Percentiles rank a stretch among this genome's conserved stretches.
Evolutionary conservation across 495 filamentous ascomycete genomes (phyloP).

Genomic region (Achaetomiella virescens): DNA sequence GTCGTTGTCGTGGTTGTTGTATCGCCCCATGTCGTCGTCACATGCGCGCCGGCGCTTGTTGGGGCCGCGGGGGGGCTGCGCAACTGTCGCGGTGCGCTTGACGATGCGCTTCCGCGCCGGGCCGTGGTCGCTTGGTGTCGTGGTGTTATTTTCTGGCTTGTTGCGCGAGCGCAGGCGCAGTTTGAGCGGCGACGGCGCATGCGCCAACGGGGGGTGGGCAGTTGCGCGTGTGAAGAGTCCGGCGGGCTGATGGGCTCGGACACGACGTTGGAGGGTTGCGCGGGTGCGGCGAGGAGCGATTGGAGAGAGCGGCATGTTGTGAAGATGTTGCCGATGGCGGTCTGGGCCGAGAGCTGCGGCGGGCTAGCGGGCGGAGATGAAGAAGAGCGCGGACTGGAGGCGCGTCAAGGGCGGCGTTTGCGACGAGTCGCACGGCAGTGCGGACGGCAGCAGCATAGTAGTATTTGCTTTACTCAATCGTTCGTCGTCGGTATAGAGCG

Average conservation of each 20-base stretch:
- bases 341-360: slow-evolving; percentile 49
- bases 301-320: slow-evolving; percentile 67
- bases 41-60: slow-evolving; percentile 58
- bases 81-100: slow-evolving; percentile 35
- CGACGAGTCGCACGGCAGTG: slow-evolving; percentile 61
- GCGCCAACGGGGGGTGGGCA: slow-evolving; percentile 49
- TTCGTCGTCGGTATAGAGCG: neutral
- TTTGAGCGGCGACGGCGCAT: slow-evolving; percentile 43
- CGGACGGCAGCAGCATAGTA: slow-evolving; percentile 65
- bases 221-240: slow-evolving; percentile 47
- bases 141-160: slow-evolving; percentile 17
- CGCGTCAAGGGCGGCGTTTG: slow-evolving; percentile 39
- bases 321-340: slow-evolving; percentile 53
- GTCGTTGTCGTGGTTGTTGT: slow-evolving; percentile 34
- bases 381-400: slow-evolving; percentile 53
- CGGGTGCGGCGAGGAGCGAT: slow-evolving; percentile 51
- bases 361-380: slow-evolving; percentile 59
- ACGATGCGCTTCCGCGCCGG: slow-evolving; percentile 42
- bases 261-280: slow-evolving; percentile 29
- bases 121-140: slow-evolving; percentile 11
- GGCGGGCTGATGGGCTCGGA: slow-evolving; percentile 37
- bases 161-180: slow-evolving; percentile 44
- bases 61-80: slow-evolving; percentile 41
- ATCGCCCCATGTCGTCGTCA: slow-evolving; percentile 47
- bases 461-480: neutral